Conservation (phyloP, 2,329 filamentous ascomycete species). For the Capronia coronata region DNA sequence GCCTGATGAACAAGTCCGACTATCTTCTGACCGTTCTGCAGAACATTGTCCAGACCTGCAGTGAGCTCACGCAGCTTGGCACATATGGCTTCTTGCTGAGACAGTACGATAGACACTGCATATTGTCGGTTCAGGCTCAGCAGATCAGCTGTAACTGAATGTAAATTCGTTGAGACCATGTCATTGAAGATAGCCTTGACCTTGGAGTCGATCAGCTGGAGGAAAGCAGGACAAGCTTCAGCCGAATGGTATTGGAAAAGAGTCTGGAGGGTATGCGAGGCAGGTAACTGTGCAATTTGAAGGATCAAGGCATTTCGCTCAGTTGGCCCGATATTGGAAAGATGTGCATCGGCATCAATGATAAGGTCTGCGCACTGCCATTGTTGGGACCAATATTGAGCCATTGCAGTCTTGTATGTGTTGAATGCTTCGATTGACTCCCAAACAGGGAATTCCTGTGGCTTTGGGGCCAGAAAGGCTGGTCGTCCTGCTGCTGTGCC, state of each 20-base stretch:
- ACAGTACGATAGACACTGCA: not conserved
- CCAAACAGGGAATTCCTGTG: conserved; percentile 4
- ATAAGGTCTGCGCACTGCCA: conserved; percentile 3
- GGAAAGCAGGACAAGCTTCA: conserved; percentile 1
- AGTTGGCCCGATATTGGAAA: not conserved
- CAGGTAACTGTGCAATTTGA: conserved; percentile 7
- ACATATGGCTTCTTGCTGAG: not conserved
- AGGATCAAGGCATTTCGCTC: conserved; percentile 3
- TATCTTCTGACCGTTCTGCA: not conserved
- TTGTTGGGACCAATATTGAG: conserved; percentile 1
- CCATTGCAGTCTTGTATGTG: conserved; percentile 3
- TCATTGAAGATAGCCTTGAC: not conserved
- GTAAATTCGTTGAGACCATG: not conserved
- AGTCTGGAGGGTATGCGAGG: not conserved
- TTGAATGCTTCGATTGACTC: conserved; percentile 3
- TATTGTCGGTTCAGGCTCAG: not conserved
- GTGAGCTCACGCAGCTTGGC: not conserved
- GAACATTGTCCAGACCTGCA: not conserved
- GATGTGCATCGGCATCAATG: conserved; percentile 1
- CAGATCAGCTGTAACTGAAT: not conserved
- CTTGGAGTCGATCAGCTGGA: conserved; percentile 1
- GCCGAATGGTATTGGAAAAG: conserved; percentile 8
- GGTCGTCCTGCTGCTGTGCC: not conserved
- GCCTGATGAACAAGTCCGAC: not conserved
- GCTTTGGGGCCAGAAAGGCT: not conserved